Base-by-base conservation (phyloP, 2,329 filamentous ascomycete genomes). In the Raffaelea albimanens region DNA sequence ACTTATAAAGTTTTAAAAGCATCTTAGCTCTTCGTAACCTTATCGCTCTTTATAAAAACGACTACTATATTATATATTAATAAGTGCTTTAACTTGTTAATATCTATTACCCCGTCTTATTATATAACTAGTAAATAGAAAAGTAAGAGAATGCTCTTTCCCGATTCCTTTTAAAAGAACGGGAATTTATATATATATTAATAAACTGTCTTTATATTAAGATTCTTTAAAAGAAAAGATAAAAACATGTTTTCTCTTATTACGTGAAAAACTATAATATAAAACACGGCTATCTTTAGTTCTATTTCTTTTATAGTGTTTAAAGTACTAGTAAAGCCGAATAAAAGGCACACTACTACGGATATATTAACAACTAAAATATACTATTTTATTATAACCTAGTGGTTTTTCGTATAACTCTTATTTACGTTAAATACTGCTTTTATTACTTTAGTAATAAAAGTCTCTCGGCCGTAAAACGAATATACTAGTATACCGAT, bases 251-350 rank as follows among this genome's bases (percentile, higher is more conserved):
- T 19, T 47, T 47, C 13, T 25, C 21, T 14, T 47, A 25, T 22
- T 43, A 43, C n/a, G 11, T 39, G 31, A 31, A 11, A n/a, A 19
- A 47, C 18, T 47, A 40, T 29, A 43, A 43, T 5, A 16, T 31
- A n/a, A 5, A 31, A 31, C 33, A 25, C 21, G 29, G 40, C 22
- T 43, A 43, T 43, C 8, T 21, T 9, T 14, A 47, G 45, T 47
- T 47, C n/a, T 47, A 18, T 19, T 43, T 47, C 45, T n/a, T 47
- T 38, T 47, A 20, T 14, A 47, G 33, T 19, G n/a, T 11, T 14
- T 47, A 22, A n/a, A 29, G n/a, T 23, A 47, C 45, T 13, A 43
- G 45, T 16, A n/a, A 47, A 22, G 20, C n/a, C 4, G 33, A 40
- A 21, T 47, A 19, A 19, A 20, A 47, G 20, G 45, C 20, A 7